Evolutionary conservation across 345 rosid genomes (phyloP).

Genomic region (Draba incana): DNA sequence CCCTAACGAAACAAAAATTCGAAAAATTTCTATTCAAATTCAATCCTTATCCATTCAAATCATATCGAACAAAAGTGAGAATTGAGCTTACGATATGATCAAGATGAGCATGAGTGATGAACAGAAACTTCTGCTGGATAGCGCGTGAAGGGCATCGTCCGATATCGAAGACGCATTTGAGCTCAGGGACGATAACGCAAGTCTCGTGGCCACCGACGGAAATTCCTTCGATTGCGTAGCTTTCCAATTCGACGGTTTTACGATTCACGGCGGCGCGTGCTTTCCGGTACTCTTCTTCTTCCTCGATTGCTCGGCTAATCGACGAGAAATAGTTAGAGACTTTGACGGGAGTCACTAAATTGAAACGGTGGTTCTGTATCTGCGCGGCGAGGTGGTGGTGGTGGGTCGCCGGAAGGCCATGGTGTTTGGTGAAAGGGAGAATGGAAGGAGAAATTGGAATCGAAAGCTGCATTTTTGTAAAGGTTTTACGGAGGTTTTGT

Average conservation of each 20-base stretch:
- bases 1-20: slow-evolving; percentile 46
- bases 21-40: too few species aligned
- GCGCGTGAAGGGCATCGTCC: slow-evolving; percentile 91
- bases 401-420: slow-evolving; percentile 26
- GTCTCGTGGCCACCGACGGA: slow-evolving; percentile 93
- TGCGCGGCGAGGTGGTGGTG: slow-evolving; percentile 22
- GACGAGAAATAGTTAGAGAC: slow-evolving; percentile 63
- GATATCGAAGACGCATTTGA: slow-evolving; percentile 91
- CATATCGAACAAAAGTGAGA: background rate
- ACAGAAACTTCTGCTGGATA: slow-evolving; percentile 89
- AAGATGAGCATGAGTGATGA: slow-evolving; percentile 92
- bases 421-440: slow-evolving; percentile 27
- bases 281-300: slow-evolving; percentile 85
- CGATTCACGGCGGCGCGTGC: slow-evolving; percentile 83
- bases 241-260: slow-evolving; percentile 73
- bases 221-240: slow-evolving; percentile 76
- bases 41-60: slow-evolving; percentile 17
- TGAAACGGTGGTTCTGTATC: slow-evolving; percentile 28
- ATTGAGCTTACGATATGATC: slow-evolving; percentile 75
- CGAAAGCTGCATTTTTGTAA: slow-evolving; percentile 36
- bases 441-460: slow-evolving; percentile 18
- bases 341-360: slow-evolving; percentile 42
- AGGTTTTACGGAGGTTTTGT: slow-evolving; percentile 23
- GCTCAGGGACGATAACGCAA: slow-evolving; percentile 81
- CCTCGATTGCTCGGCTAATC: slow-evolving; percentile 74